Evolutionary conservation across 768 basidiomycete species (phyloP).

Genomic region (Agaricus sinodeliciosus): DNA sequence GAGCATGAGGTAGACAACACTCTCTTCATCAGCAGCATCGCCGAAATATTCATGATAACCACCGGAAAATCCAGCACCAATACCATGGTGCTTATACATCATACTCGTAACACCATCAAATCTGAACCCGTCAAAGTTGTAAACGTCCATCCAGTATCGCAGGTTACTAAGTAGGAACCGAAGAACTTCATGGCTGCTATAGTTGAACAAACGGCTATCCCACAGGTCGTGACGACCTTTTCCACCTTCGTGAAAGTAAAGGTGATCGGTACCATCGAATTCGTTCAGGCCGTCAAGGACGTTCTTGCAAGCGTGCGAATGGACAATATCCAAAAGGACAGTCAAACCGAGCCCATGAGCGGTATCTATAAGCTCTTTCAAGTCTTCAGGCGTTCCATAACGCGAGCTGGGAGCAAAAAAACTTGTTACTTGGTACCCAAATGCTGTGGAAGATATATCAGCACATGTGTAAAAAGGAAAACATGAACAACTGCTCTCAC

Average conservation of each 20-base stretch:
- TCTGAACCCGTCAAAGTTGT: conserved; percentile 93
- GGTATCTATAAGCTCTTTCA: conserved; percentile 91
- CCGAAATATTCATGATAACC: conserved; percentile 99
- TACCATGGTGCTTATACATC: conserved; percentile 99
- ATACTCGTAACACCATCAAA: conserved; percentile 99
- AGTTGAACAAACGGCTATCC: conserved; percentile 98
- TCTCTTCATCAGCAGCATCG: conserved; percentile 74
- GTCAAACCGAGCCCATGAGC: conserved; percentile 91
- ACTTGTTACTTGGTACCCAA: conserved; percentile 96
- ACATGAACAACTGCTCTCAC: conserved; percentile 37
- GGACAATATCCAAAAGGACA: conserved; percentile 93
- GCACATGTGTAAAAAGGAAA: background rate
- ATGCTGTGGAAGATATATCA: conserved; percentile 45
- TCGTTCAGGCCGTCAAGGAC: conserved; percentile 91
- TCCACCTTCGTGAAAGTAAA: conserved; percentile 91
- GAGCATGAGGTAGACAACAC: conserved; percentile 94
- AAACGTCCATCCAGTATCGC: conserved; percentile 93
- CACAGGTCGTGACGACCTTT: conserved; percentile 94
- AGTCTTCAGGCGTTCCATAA: conserved; percentile 93
- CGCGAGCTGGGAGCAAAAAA: conserved; percentile 97
- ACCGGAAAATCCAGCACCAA: conserved; percentile 95
- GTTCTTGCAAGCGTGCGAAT: conserved; percentile 98
- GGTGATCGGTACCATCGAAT: conserved; percentile 96
- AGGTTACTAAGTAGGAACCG: conserved; percentile 94
- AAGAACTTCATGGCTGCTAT: conserved; percentile 88